Percentiles rank a stretch among this genome's conserved stretches.
phyloP scores from a whole-genome alignment of 2,329 filamentous ascomycete genomes.

The Cladobotryum mycophilum region DNA sequence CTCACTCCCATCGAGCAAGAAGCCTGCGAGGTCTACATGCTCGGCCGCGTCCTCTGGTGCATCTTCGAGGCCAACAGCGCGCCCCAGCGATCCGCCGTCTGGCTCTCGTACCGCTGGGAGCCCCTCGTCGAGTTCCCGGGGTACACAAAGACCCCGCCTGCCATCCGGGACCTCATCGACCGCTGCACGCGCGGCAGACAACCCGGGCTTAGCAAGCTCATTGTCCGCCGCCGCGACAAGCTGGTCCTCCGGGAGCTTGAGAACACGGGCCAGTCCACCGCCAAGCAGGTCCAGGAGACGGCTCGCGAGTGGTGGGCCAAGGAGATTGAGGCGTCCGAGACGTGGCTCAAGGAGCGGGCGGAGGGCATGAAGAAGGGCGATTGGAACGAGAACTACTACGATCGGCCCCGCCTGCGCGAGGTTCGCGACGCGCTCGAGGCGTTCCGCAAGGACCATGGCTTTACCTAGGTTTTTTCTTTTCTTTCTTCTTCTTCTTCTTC shows the following conservation, averaged over 20 bases:
- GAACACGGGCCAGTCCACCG: slow-evolving; percentile 26
- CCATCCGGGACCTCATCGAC: slow-evolving; percentile 43
- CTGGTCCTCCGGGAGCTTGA: slow-evolving; percentile 37
- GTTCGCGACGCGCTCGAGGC: slow-evolving; percentile 29
- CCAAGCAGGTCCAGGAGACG: slow-evolving; percentile 29
- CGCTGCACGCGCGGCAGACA: slow-evolving; percentile 45
- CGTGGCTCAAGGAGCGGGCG: slow-evolving; percentile 38
- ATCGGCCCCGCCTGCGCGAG: slow-evolving; percentile 40
- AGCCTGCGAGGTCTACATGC: slow-evolving; percentile 55
- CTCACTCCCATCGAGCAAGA: slow-evolving; percentile 48
- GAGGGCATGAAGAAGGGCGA: slow-evolving; percentile 32
- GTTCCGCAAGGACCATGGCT: slow-evolving; percentile 18
- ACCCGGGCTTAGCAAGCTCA: slow-evolving; percentile 36
- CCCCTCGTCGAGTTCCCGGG: slow-evolving; percentile 50
- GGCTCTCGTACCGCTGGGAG: slow-evolving; percentile 54
- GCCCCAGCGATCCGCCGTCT: slow-evolving; percentile 49
- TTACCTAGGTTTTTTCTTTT: not conserved
- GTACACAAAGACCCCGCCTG: slow-evolving; percentile 41
- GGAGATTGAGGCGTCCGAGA: slow-evolving; percentile 42
- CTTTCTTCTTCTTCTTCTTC: not conserved
- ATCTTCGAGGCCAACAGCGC: slow-evolving; percentile 56
- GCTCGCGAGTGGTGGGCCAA: slow-evolving; percentile 43
- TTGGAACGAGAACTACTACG: slow-evolving; percentile 47
- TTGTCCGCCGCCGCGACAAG: slow-evolving; percentile 40
- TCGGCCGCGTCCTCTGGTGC: slow-evolving; percentile 56